A percentile compares a stretch with the other conserved stretches of the same genome.
Evolutionary conservation across 768 basidiomycete species (phyloP).

Genomic region (Lactifluus volemus): DNA sequence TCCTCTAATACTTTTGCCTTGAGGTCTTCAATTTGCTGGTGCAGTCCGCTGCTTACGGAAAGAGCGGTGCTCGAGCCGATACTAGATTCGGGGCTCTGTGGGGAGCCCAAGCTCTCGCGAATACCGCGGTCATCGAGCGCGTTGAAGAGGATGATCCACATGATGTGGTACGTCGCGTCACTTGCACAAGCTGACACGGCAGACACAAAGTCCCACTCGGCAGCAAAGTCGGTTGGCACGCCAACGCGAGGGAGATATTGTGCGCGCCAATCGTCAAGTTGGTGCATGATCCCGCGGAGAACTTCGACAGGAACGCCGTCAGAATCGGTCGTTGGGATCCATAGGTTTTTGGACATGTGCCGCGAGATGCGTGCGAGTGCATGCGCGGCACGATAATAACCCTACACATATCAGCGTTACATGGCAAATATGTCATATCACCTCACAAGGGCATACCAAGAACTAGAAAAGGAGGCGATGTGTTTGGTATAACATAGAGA

Average conservation of each 20-base stretch:
- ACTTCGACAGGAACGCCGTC: conserved; percentile 69
- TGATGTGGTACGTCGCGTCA: conserved; percentile 84
- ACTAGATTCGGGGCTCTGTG: conserved; percentile 28
- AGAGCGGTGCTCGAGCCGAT: conserved; percentile 23
- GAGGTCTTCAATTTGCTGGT: conserved; percentile 46
- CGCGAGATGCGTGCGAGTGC: conserved; percentile 78
- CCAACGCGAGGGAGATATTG: conserved; percentile 70
- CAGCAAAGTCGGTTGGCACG: conserved; percentile 76
- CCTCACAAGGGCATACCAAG: conserved; percentile 41
- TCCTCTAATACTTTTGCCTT: conserved; percentile 72
- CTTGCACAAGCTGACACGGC: conserved; percentile 71
- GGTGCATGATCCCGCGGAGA: conserved; percentile 46
- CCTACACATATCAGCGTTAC: conserved; percentile 35
- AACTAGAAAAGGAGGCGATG: conserved; percentile 35
- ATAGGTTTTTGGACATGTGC: conserved; percentile 71
- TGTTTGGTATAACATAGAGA: conserved; percentile 7
- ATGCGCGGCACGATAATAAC: conserved; percentile 77
- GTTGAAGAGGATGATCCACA: conserved; percentile 81
- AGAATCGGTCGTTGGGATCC: conserved; percentile 67
- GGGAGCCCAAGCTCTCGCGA: conserved; percentile 52
- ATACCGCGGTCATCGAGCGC: conserved; percentile 83
- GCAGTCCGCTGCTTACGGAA: conserved; percentile 29
- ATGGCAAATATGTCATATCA: conserved; percentile 6
- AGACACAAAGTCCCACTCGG: conserved; percentile 84
- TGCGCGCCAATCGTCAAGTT: conserved; percentile 66